Conservation (phyloP, 257 asterid species). For the Solanum sitiens region DNA sequence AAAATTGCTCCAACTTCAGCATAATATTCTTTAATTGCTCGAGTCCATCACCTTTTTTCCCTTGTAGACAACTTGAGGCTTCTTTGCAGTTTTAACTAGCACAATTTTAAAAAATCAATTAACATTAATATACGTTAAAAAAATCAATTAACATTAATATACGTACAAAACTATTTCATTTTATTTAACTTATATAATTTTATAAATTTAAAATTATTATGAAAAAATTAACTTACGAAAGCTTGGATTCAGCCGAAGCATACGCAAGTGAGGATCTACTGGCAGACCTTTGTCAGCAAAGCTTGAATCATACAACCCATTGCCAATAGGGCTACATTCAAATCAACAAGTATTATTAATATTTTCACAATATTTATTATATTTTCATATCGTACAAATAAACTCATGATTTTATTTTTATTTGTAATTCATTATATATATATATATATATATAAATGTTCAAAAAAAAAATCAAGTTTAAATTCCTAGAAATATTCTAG, state of each 20-base stretch:
- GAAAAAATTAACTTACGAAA: not conserved
- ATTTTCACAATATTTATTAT: not conserved
- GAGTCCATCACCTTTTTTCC: not conserved
- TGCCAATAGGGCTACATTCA: not conserved
- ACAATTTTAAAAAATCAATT: not conserved
- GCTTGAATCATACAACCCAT: not conserved
- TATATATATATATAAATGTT: not conserved
- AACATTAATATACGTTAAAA: too few relatives aligned
- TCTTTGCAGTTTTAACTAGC: not conserved
- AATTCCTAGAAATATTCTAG: not conserved
- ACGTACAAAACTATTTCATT: not conserved
- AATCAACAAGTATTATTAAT: not conserved
- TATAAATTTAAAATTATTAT: not conserved
- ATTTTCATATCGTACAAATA: not conserved
- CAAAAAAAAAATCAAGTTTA: not conserved
- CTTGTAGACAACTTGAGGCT: not conserved
- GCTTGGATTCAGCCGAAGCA: not conserved
- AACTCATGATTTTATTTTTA: not conserved
- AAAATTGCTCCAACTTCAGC: not conserved
- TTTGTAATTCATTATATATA: not conserved
- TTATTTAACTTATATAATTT: not conserved
- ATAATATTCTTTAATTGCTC: not conserved
- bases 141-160: too few relatives aligned
- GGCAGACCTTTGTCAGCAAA: not conserved
- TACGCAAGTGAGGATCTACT: not conserved